These are phyloP conservation scores for Allium cepa DNA, from an alignment of 106 monocot species.

Conservation along the genomic window DNA sequence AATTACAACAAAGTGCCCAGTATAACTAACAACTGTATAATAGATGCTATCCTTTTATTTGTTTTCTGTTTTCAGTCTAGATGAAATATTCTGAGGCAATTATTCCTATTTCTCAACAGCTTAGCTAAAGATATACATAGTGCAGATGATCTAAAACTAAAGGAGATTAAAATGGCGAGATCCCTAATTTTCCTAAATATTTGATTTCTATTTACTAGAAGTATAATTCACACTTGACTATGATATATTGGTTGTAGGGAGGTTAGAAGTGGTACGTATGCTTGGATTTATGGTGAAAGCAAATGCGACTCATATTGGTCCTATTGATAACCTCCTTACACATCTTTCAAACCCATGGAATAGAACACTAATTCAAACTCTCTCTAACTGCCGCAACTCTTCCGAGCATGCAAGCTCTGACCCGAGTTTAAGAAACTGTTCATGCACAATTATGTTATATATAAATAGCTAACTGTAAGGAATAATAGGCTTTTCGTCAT, in stretches of 20 bases:
- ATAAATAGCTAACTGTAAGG: too few relatives aligned
- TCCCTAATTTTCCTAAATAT: neutral
- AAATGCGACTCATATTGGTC: slow-evolving; percentile 52
- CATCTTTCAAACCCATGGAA: slow-evolving; percentile 74
- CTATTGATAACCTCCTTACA: slow-evolving; percentile 68
- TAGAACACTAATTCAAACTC: slow-evolving; percentile 62
- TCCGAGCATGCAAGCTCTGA: too few relatives aligned
- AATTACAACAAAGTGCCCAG: too few relatives aligned
- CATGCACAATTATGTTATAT: too few relatives aligned
- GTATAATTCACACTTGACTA: neutral
- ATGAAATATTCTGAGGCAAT: too few relatives aligned
- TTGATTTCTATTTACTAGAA: neutral
- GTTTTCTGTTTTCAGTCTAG: too few relatives aligned
- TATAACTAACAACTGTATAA: too few relatives aligned
- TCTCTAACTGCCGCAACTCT: too few relatives aligned
- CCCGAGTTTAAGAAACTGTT: too few relatives aligned
- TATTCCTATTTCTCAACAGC: too few relatives aligned
- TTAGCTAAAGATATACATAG: slow-evolving; percentile 51
- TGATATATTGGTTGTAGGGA: slow-evolving; percentile 33
- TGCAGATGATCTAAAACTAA: slow-evolving; percentile 62
- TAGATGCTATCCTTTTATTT: too few relatives aligned
- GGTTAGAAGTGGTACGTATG: slow-evolving; percentile 80
- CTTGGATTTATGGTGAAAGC: slow-evolving; percentile 74
- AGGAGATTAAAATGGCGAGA: slow-evolving; percentile 83
- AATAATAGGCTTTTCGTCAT: too few relatives aligned